Evolutionary conservation across 805 yeast genomes (phyloP), one percentile per base, ranked within the genome.

Genomic region (Candida sphagnicola): DNA sequence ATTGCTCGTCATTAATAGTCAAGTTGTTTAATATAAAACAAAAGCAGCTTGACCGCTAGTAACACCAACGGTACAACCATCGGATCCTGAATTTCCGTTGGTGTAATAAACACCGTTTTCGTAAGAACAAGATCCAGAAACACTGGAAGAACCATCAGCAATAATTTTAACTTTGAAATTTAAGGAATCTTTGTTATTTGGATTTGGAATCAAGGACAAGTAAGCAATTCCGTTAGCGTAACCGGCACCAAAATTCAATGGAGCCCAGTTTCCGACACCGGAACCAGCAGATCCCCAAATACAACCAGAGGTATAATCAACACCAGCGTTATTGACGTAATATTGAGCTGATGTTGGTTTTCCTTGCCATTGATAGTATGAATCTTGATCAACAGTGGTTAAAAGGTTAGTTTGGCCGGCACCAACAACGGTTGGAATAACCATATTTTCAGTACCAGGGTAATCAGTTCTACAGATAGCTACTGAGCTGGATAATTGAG

Each of bases 21-120:
- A 21, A 21, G 6, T 21, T 10, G 24, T 14, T 15, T 33, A 33
- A 14, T 87, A 88, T 48, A 89, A 74, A 39, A 88, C 95, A 62
- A 84, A 85, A 62, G 84, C 74, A 46, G 95, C 97, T 48, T 68
- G 69, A 63, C 99, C 98, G 23, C 72, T 62, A 42, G 88, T 78
- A 48, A 91, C 95, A 49, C 95, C 81, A 48, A 84, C 95, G 39
- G 98, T 91, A 78, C 98, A 91, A 51, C 98, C 98, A 53, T 80
- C 88, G 32, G 81, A 45, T 48, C 88, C 87, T 5, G 35, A 21
- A 45, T 62, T 61, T 40, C 85, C 86, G 44, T 65, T 65, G 43
- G 85, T 86, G 53, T 74, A 74, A 72, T 82, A 86, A 18, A 52
- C 41, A 51, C 98, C 98, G 57, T 85, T 70, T 56, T 74, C 85